Conservation (phyloP, 78 protist species). For the Dictyostelium firmibasis region DNA sequence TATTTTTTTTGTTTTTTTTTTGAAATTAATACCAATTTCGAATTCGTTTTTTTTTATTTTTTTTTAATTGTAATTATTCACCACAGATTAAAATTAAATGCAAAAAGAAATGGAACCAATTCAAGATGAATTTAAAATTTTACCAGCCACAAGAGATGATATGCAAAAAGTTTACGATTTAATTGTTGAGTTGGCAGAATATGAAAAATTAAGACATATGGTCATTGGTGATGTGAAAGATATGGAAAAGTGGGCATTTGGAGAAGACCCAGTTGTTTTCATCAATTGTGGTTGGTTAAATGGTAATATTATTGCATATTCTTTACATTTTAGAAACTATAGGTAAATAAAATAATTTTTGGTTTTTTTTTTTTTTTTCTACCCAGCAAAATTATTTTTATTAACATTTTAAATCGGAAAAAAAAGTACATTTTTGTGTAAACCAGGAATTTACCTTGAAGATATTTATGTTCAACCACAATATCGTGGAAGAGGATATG, state of each 20-base stretch:
- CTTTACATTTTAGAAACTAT: background rate
- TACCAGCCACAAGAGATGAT: constrained; percentile 40
- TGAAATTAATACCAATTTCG: background rate
- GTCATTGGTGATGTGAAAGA: background rate
- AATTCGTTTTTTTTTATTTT: background rate
- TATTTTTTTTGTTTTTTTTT: background rate
- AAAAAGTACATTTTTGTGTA: constrained; percentile 9
- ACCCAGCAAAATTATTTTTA: background rate
- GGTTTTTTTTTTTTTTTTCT: background rate
- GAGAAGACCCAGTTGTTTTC: background rate
- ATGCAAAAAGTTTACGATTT: constrained; percentile 19
- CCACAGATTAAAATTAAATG: background rate
- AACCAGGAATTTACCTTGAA: constrained; percentile 53
- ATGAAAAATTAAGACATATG: constrained; percentile 40
- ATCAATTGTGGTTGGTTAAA: background rate
- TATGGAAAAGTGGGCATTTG: constrained; percentile 18
- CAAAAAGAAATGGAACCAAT: constrained; percentile 14
- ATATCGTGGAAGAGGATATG: constrained; percentile 53
- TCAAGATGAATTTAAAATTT: constrained; percentile 12
- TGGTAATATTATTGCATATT: background rate
- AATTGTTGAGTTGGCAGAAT: constrained; percentile 30
- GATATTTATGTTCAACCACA: constrained; percentile 59
- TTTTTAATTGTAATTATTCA: background rate
- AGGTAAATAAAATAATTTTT: background rate
- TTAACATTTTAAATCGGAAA: background rate